Evolutionary conservation across 331 rosid genomes (phyloP).

Genomic region (Phaseolus coccineus): DNA sequence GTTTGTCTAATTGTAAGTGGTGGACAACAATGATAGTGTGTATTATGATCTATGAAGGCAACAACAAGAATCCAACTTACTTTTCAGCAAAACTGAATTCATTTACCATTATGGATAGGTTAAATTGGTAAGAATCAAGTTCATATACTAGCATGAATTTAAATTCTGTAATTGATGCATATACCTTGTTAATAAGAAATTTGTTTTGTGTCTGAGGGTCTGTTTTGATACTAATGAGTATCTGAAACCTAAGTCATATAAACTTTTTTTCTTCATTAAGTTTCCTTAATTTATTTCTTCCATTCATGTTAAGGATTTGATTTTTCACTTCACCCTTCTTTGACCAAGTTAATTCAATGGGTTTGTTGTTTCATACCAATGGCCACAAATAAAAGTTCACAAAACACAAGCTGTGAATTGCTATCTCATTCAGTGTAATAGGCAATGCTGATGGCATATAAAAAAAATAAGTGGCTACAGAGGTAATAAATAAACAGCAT

Average conservation of each 20-base stretch:
- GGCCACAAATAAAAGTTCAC: conserved; percentile 37
- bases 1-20: conserved; percentile 45
- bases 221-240: too few relatives aligned
- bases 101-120: background rate
- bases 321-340: background rate
- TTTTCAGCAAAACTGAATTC: conserved; percentile 8
- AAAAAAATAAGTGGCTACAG: background rate
- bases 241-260: too few relatives aligned
- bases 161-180: too few relatives aligned
- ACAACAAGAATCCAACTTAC: conserved; percentile 29
- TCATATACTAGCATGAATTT: too few relatives aligned
- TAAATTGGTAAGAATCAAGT: too few relatives aligned
- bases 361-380: conserved; percentile 39
- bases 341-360: conserved; percentile 8
- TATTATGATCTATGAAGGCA: conserved; percentile 26
- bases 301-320: background rate
- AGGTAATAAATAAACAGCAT: conserved; percentile 14
- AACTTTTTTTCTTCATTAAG: too few relatives aligned
- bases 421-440: background rate
- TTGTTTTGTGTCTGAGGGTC: too few relatives aligned
- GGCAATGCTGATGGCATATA: conserved; percentile 17
- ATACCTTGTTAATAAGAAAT: too few relatives aligned
- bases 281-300: too few relatives aligned
- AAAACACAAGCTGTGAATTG: conserved; percentile 16
- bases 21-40: conserved; percentile 32